These are phyloP conservation scores for Talaromyces atroroseus DNA, from an alignment of 2,329 filamentous ascomycete genomes.

Conservation along the genomic window DNA sequence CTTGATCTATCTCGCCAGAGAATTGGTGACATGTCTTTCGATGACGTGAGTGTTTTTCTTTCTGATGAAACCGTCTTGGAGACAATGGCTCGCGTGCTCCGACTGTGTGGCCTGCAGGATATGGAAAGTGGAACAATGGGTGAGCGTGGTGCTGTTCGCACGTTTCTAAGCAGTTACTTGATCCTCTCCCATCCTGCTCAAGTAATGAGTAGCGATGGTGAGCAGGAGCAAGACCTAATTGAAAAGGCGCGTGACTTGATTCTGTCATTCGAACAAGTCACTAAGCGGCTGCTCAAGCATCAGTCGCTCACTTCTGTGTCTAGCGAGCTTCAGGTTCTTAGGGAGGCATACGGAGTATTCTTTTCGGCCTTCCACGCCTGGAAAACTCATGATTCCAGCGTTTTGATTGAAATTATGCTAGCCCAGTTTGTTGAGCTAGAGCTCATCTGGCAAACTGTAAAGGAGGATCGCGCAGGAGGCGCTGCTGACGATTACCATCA, in stretches of 20 bases:
- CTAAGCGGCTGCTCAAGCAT: conserved; percentile 45
- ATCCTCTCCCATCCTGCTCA: conserved; percentile 57
- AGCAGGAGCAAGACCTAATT: conserved; percentile 58
- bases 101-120: conserved; percentile 53
- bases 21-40: conserved; percentile 51
- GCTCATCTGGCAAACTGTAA: conserved; percentile 62
- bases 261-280: conserved; percentile 50
- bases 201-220: conserved; percentile 56
- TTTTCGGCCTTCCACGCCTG: conserved; percentile 60
- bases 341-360: conserved; percentile 55
- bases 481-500: conserved; percentile 59
- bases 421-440: conserved; percentile 62
- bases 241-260: conserved; percentile 56
- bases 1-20: conserved; percentile 50
- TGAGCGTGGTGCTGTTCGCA: conserved; percentile 51
- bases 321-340: conserved; percentile 45
- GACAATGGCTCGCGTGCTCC: conserved; percentile 51
- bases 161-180: conserved; percentile 59
- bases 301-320: conserved; percentile 38
- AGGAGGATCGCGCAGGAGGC: conserved; percentile 56
- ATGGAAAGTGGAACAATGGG: conserved; percentile 43
- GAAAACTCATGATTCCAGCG: conserved; percentile 59
- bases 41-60: conserved; percentile 54
- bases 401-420: conserved; percentile 61
- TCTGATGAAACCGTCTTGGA: conserved; percentile 49